Conservation (phyloP, 1,284 basidiomycete species). For the Trichosporon faecale region DNA sequence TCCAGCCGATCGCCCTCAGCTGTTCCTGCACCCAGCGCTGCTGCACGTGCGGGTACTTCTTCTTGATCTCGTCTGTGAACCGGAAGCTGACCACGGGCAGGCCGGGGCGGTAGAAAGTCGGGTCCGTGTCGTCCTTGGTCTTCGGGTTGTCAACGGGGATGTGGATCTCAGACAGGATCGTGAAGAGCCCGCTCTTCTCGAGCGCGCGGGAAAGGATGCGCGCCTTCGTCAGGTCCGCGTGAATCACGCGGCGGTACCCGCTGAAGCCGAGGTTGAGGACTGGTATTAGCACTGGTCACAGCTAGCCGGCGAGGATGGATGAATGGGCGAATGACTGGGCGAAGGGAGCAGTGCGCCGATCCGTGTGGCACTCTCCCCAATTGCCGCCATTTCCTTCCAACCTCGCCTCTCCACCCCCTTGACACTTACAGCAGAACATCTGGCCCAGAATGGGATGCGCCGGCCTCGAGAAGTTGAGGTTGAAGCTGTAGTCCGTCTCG, state of each 20-base stretch:
- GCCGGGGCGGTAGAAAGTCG: slow-evolving; percentile 54
- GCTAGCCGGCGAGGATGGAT: background rate
- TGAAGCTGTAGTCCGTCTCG: slow-evolving; percentile 68
- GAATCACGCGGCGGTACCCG: slow-evolving; percentile 71
- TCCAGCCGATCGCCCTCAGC: slow-evolving; percentile 56
- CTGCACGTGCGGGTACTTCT: slow-evolving; percentile 68
- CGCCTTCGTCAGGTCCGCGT: slow-evolving; percentile 74
- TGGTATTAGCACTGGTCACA: slow-evolving; percentile 13
- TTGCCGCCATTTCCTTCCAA: background rate
- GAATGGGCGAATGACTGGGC: background rate
- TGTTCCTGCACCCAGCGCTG: slow-evolving; percentile 80
- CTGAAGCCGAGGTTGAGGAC: slow-evolving; percentile 73
- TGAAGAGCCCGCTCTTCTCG: slow-evolving; percentile 73
- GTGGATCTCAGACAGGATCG: slow-evolving; percentile 56
- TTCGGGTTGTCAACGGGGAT: slow-evolving; percentile 30
- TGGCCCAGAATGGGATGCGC: slow-evolving; percentile 80
- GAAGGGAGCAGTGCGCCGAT: background rate
- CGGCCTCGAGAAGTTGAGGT: slow-evolving; percentile 87
- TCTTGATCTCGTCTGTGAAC: slow-evolving; percentile 74
- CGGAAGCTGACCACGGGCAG: slow-evolving; percentile 90
- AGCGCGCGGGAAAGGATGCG: slow-evolving; percentile 80
- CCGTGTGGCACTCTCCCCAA: background rate
- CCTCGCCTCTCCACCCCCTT: background rate
- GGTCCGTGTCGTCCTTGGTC: slow-evolving; percentile 29
- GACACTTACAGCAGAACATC: slow-evolving; percentile 69